Conservation (phyloP, 306 rosid species). For the Prunus salicina region DNA sequence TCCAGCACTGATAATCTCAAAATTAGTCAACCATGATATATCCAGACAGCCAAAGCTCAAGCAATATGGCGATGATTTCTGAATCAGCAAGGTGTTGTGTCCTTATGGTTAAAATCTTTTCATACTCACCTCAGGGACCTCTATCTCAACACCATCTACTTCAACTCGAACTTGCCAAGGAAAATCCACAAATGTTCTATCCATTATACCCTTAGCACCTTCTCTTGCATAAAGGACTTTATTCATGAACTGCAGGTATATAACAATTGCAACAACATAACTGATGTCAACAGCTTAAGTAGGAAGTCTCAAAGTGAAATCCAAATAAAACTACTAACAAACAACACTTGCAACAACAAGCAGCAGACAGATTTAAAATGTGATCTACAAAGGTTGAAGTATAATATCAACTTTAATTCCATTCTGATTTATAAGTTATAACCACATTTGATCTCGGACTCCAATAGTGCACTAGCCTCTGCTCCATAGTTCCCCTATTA, state of each 20-base stretch:
- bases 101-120: background rate
- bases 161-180: constrained; percentile 90
- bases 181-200: constrained; percentile 90
- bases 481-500: background rate
- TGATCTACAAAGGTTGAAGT: background rate
- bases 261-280: constrained; percentile 6
- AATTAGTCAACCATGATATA: background rate
- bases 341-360: background rate
- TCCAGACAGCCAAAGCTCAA: background rate
- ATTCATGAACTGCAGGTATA: constrained; percentile 90
- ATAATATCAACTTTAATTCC: background rate
- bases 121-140: constrained; percentile 93
- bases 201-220: constrained; percentile 95
- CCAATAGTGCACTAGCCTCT: background rate
- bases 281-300: background rate
- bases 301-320: background rate
- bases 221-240: constrained; percentile 99
- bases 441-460: background rate
- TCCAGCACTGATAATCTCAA: background rate
- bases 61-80: background rate
- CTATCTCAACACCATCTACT: constrained; percentile 96
- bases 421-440: background rate
- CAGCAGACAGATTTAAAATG: background rate
- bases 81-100: background rate
- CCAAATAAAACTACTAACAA: background rate